Evolutionary conservation across 164 flowering plant genomes (phyloP).

Genomic region (Malania oleifera): DNA sequence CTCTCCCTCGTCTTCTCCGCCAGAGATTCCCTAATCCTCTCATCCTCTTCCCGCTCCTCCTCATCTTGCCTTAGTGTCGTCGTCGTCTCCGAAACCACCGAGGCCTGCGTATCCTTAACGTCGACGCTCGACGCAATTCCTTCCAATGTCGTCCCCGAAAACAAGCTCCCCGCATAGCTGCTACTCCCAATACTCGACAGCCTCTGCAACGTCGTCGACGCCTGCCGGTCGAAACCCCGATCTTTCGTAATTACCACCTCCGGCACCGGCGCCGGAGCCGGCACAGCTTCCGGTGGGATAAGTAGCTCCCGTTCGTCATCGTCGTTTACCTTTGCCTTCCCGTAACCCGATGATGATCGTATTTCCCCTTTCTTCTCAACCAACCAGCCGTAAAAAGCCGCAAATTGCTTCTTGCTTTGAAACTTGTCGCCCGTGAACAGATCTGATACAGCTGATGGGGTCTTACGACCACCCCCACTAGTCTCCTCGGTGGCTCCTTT

Average conservation of each 20-base stretch:
- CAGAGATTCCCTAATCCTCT: not conserved
- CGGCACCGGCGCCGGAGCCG: slow-evolving; percentile 15
- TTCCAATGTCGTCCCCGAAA: slow-evolving; percentile 57
- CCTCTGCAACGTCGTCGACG: slow-evolving; percentile 46
- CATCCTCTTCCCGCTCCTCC: slow-evolving; percentile 11
- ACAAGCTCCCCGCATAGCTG: slow-evolving; percentile 67
- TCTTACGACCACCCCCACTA: not conserved
- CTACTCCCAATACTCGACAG: slow-evolving; percentile 66
- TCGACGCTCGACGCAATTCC: slow-evolving; percentile 37
- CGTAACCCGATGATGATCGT: slow-evolving; percentile 17
- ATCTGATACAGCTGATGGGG: slow-evolving; percentile 19
- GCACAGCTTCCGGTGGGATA: slow-evolving; percentile 16
- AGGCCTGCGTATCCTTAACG: slow-evolving; percentile 23
- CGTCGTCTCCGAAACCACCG: slow-evolving; percentile 6
- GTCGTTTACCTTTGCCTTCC: slow-evolving; percentile 13
- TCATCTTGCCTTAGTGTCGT: slow-evolving; percentile 14
- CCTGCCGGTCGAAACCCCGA: slow-evolving; percentile 32
- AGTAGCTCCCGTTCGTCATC: slow-evolving; percentile 32
- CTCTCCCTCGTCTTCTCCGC: slow-evolving; percentile 37
- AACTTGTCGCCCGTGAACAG: slow-evolving; percentile 38
- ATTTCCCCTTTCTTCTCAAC: slow-evolving; percentile 28
- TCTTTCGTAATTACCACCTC: slow-evolving; percentile 20
- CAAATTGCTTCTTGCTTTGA: slow-evolving; percentile 30
- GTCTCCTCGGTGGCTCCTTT: not conserved
- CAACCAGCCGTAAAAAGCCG: slow-evolving; percentile 41